A percentile compares a stretch with the other conserved stretches of the same genome.
Evolutionary conservation across 768 basidiomycete genomes (phyloP).

Genomic region (Mycena maculata): DNA sequence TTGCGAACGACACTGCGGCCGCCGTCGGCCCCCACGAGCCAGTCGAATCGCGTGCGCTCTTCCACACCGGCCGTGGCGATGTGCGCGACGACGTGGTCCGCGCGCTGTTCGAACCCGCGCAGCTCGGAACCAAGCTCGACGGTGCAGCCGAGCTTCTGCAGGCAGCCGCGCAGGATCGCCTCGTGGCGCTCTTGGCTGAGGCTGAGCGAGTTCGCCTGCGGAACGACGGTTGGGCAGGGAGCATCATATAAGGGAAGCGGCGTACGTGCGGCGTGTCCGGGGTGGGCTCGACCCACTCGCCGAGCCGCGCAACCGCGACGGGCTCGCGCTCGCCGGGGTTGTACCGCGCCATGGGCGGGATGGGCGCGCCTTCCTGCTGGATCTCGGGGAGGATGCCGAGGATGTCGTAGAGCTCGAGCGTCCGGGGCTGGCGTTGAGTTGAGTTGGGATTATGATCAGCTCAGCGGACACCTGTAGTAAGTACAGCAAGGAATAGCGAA

Average conservation of each 20-base stretch:
- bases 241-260: not conserved
- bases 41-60: slow-evolving; percentile 46
- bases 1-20: slow-evolving; percentile 53
- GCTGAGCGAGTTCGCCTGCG: slow-evolving; percentile 35
- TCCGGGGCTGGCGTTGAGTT: slow-evolving; percentile 37
- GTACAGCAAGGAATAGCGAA: slow-evolving; percentile 2
- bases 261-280: slow-evolving; percentile 36
- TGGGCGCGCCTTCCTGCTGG: not conserved
- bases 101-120: slow-evolving; percentile 45
- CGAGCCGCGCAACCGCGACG: not conserved
- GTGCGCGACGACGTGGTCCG: slow-evolving; percentile 44
- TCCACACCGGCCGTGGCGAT: slow-evolving; percentile 36
- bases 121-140: slow-evolving; percentile 53
- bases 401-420: slow-evolving; percentile 40
- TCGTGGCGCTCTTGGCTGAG: slow-evolving; percentile 45
- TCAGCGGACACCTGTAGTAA: not conserved
- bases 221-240: not conserved
- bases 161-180: slow-evolving; percentile 45
- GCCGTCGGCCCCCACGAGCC: slow-evolving; percentile 57
- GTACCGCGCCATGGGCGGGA: slow-evolving; percentile 26
- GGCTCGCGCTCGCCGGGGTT: slow-evolving; percentile 24
- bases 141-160: slow-evolving; percentile 36
- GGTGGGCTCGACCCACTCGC: slow-evolving; percentile 25
- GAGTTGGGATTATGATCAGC: too few species aligned
- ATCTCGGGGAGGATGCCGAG: slow-evolving; percentile 39